A percentile compares a stretch with the other conserved stretches of the same genome.
These are phyloP conservation scores for Triangularia setosa DNA, from an alignment of 2,329 filamentous ascomycete genomes.

Conservation along the genomic window DNA sequence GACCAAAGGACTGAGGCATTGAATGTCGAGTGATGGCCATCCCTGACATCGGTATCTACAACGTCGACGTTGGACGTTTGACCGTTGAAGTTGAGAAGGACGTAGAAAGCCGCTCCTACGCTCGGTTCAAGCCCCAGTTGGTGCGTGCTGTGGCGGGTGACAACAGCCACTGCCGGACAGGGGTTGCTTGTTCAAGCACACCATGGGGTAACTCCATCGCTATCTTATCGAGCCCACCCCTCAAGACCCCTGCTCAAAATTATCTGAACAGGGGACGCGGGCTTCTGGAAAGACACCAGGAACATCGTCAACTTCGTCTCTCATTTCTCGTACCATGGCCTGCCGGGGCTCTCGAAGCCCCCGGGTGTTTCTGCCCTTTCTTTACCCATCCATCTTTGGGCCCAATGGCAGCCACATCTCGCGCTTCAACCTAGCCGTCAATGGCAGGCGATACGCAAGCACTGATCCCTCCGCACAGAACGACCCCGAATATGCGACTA, in stretches of 20 bases:
- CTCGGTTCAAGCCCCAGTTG: neutral
- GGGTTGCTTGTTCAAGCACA: neutral
- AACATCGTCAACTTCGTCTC: neutral
- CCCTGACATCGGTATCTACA: neutral
- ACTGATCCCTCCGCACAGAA: slow-evolving; percentile 28
- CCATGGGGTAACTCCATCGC: neutral
- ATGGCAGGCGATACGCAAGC: slow-evolving; percentile 20
- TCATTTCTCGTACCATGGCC: slow-evolving; percentile 34
- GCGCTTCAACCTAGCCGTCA: slow-evolving; percentile 21
- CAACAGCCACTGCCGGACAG: slow-evolving; percentile 1
- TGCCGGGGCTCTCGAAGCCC: slow-evolving; percentile 37
- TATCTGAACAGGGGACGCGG: neutral
- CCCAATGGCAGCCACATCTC: slow-evolving; percentile 28
- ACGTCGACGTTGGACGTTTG: neutral
- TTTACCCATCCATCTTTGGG: slow-evolving; percentile 47
- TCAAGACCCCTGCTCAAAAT: slow-evolving; percentile 15
- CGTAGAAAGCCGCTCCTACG: neutral
- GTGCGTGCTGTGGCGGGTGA: neutral
- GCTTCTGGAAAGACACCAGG: neutral
- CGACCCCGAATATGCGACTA: slow-evolving; percentile 30
- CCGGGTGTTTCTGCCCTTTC: slow-evolving; percentile 43
- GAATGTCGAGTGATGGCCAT: neutral
- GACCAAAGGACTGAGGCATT: neutral
- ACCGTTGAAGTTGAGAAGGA: neutral
- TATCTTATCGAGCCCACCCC: slow-evolving; percentile 1